These are phyloP conservation scores for Datisca glomerata DNA, from an alignment of 306 rosid genomes.

Conservation along the genomic window DNA sequence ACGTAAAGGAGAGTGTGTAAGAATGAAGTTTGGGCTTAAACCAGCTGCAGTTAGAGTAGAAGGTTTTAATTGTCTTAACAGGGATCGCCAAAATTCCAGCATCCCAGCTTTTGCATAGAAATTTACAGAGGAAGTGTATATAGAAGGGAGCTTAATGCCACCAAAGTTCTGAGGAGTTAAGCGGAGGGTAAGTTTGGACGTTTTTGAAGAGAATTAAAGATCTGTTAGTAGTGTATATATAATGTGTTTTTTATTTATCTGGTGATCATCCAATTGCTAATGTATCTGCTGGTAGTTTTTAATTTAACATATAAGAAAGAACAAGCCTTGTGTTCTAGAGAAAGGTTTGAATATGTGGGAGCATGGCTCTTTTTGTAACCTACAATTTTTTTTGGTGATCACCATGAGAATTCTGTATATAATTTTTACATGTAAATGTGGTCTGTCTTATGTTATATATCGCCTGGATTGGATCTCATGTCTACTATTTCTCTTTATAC, in stretches of 20 bases:
- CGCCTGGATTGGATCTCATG: too few species aligned
- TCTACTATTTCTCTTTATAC: too few species aligned
- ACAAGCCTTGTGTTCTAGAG: slow-evolving; percentile 40
- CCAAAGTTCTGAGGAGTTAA: slow-evolving; percentile 17
- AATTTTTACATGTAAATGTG: too few species aligned
- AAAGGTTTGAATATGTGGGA: slow-evolving; percentile 29
- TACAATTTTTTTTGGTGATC: slow-evolving; percentile 31
- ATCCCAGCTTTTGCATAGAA: slow-evolving; percentile 66
- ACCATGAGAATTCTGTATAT: slow-evolving; percentile 25
- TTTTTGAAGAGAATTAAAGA: slow-evolving; percentile 22
- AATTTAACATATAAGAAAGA: slow-evolving; percentile 17
- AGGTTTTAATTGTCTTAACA: slow-evolving; percentile 78
- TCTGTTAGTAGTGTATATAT: slow-evolving; percentile 28
- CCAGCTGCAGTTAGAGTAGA: slow-evolving; percentile 94
- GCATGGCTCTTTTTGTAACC: slow-evolving; percentile 29
- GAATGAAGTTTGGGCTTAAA: slow-evolving; percentile 55
- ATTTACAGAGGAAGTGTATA: slow-evolving; percentile 52
- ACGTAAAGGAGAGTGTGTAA: slow-evolving; percentile 53
- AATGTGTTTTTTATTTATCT: slow-evolving; percentile 15
- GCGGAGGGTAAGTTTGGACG: slow-evolving; percentile 25
- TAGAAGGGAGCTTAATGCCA: slow-evolving; percentile 51
- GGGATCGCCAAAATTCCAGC: slow-evolving; percentile 81
- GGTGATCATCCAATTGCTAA: slow-evolving; percentile 23
- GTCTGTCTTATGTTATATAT: too few species aligned
- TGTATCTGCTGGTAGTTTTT: slow-evolving; percentile 22